phyloP scores from a whole-genome alignment of 2,329 filamentous ascomycete species.

The Lecanicillium sp. region DNA sequence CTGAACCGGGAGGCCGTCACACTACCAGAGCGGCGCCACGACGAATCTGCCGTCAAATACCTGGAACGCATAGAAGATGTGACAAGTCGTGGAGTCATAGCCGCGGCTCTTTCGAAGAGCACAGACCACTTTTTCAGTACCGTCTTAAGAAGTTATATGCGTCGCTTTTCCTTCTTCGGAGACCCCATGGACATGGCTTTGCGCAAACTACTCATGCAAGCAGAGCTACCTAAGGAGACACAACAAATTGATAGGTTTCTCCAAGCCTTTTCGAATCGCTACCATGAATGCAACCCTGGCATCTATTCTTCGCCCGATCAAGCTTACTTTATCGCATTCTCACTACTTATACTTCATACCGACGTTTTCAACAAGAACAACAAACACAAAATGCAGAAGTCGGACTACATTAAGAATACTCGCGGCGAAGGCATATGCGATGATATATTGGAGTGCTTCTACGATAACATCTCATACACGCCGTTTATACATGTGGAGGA shows the following conservation, averaged over 20 bases:
- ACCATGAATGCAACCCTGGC: constrained; percentile 96
- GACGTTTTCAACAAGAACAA: constrained; percentile 99
- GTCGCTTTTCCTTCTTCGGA: constrained; percentile 88
- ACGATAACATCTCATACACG: constrained; percentile 97
- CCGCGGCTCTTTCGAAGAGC: constrained; percentile 77
- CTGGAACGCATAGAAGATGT: constrained; percentile 74
- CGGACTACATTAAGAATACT: constrained; percentile 92
- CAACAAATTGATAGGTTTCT: constrained; percentile 95
- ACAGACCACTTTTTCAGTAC: constrained; percentile 74
- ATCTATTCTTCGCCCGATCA: constrained; percentile 88
- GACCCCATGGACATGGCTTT: constrained; percentile 98
- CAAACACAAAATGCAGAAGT: constrained; percentile 97
- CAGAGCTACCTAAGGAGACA: constrained; percentile 91
- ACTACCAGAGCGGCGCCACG: constrained; percentile 73
- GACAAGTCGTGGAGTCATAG: constrained; percentile 73
- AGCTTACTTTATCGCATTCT: constrained; percentile 98
- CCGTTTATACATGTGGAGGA: constrained; percentile 98
- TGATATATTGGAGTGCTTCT: constrained; percentile 90
- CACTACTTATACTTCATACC: constrained; percentile 89
- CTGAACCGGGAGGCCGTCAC: constrained; percentile 62
- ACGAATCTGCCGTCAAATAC: constrained; percentile 86
- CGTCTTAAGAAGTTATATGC: constrained; percentile 89
- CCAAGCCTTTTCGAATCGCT: constrained; percentile 90
- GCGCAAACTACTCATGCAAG: constrained; percentile 91
- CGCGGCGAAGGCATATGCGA: constrained; percentile 86